Conservation (phyloP, 352 stramenopile species). For the Blastocystis hominis region DNA sequence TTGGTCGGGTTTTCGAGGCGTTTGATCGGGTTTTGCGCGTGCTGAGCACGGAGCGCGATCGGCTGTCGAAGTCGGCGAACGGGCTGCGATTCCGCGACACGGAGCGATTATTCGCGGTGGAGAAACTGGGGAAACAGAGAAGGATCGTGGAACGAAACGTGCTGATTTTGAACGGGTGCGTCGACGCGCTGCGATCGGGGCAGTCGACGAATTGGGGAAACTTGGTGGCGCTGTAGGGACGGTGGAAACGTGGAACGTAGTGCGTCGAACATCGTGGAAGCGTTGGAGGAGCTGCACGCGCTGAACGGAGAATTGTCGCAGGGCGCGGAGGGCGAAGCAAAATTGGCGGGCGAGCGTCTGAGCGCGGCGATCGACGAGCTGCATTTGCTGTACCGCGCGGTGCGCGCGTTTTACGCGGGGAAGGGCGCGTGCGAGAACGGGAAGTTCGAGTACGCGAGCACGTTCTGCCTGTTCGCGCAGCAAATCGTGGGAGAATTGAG, state of each 20-base stretch:
- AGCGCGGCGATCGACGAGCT: neutral
- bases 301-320: neutral
- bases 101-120: neutral
- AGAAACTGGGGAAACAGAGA: neutral
- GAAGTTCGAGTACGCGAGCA: neutral
- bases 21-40: neutral
- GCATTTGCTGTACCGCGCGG: neutral
- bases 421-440: neutral
- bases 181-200: neutral
- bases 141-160: neutral
- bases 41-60: neutral
- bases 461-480: neutral
- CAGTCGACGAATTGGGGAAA: neutral
- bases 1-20: neutral
- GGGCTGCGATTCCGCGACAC: neutral
- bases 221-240: neutral
- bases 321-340: neutral
- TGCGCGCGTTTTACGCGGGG: neutral
- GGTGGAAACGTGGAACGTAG: neutral
- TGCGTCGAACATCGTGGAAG: neutral
- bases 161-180: neutral
- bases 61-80: neutral
- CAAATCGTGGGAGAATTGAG: conserved; percentile 1
- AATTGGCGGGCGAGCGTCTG: neutral
- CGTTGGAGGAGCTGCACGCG: neutral